These are phyloP conservation scores for Monosporascus sp. DNA, from an alignment of 2,329 filamentous ascomycete species.

Conservation along the genomic window DNA sequence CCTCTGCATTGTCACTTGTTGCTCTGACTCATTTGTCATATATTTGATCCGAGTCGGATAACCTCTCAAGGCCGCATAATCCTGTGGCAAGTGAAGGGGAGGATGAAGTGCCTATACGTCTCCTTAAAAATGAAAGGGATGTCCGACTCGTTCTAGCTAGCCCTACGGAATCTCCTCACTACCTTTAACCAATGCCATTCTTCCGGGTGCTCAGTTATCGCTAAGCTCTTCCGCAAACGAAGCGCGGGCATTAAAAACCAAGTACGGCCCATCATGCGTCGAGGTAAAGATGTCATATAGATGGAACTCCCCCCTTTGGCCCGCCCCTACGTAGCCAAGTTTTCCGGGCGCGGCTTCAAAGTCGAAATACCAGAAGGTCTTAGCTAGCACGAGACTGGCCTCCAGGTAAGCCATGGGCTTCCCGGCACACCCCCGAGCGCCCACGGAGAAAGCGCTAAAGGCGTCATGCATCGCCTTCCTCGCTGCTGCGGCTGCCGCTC, in stretches of 20 bases:
- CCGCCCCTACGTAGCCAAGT: slow-evolving; percentile 4
- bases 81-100: too few species aligned
- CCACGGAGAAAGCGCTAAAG: slow-evolving; percentile 28
- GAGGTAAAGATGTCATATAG: slow-evolving; percentile 12
- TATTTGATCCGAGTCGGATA: too few species aligned
- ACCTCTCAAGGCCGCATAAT: too few species aligned
- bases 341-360: slow-evolving; percentile 8
- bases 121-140: too few species aligned
- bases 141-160: too few species aligned
- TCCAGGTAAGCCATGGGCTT: slow-evolving; percentile 41
- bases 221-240: background rate
- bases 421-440: slow-evolving; percentile 41
- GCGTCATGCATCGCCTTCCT: slow-evolving; percentile 14
- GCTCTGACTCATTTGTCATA: too few species aligned
- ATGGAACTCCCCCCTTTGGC: slow-evolving; percentile 9
- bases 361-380: slow-evolving; percentile 36
- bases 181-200: too few species aligned
- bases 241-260: slow-evolving; percentile 6
- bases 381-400: slow-evolving; percentile 34
- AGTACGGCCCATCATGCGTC: slow-evolving; percentile 11
- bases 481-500: slow-evolving; percentile 8
- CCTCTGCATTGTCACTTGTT: too few species aligned
- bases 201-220: too few species aligned
- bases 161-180: too few species aligned
- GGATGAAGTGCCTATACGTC: too few species aligned